Evolutionary conservation across 73 alveolate genomes (phyloP), one percentile per base, ranked within the genome.

Genomic region (Paramecium primaurelia): DNA sequence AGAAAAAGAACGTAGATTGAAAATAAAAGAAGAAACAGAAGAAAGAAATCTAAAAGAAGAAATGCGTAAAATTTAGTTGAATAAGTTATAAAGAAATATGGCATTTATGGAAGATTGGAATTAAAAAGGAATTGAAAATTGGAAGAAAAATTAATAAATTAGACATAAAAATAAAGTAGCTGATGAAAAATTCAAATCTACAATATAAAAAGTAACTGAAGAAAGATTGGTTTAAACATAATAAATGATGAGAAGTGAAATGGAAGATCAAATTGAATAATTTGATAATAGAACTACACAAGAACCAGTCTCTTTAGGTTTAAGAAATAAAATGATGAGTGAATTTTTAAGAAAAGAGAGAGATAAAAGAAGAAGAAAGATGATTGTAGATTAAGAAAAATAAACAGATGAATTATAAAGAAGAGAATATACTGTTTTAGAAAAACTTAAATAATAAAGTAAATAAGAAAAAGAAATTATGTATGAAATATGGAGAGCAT

Each of bases 61-160:
- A 95, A 98, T 77, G 94, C 93, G 98, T 42, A 93, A 96, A 75
- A 97, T 97, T 32, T 95, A 95, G 69, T 92, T 97, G 71, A 97
- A 97, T 92, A 98, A 98, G 91, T 92, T 97, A 37, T 97, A 97
- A 68, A 96, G 99, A 92, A 97, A 96, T 95, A 98, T 98, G 92
- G 99, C 99, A 32, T 98, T 98, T 88, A 93, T 97, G 97, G 99
- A 98, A 86, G 99, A 98, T 89, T 98, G 99, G 98, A 97, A 95
- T 77, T 95, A 96, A 85, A 98, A 98, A 92, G 99, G 99, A 44
- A 96, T 97, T 8, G 98, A 97, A 77, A 97, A 98, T 86, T 98
- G 99, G 99, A 98, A 97, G 95, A 96, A 97, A 85, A 98, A 98
- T 93, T 94, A 96, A 96, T 92, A 94, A 36, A 83, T 96, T 86